Base-by-base conservation (phyloP, 2,329 filamentous ascomycete genomes). In the Claviceps fusiformis region DNA sequence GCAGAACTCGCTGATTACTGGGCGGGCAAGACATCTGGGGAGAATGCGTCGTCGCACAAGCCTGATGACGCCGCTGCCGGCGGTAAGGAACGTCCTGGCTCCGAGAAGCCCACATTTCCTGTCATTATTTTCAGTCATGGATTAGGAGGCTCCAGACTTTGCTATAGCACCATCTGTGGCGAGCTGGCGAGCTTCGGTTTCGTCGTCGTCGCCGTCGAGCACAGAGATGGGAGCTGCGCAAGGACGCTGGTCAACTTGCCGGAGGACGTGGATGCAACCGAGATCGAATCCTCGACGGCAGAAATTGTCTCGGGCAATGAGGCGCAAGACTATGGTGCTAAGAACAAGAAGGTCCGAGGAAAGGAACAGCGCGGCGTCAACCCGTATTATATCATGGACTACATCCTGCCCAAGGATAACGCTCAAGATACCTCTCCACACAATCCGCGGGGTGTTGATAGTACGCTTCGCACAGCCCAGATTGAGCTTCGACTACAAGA, bases 121-220 rank as follows among this genome's bases (percentile, higher is more conserved):
- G 68, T 85, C 27, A 71, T 86, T 39, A 72, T 86, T 27, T 86
- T 87, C 65, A 83, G 79, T 61, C 83, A 86, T 65, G 83, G 83
- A 0, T 67, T 86, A 6, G 81, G 82, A 5, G 82, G 81, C 0
- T 83, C 79, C 2, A 70, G 81, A 50, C 84, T 81, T 2, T 78
- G 76, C 58, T 85, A 83, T 62, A 82, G 78, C 19, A 75, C 76
- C 17, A 70, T 86, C 2, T 86, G 82, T 59, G 80, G 82, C 8
- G 81, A 86, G 59, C 78, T 86, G 59, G 82, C 82, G 0, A 83
- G 79, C 62, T 81, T 83, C 59, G 81, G 82, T 0, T 83, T 85
- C 60, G 71, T 86, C 0, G 81, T 86, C 0, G 76, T 81, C 39
- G 80, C 81, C 0, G 62, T 86, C 29, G 82, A 87, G 65, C 82